A percentile compares a stretch with the other conserved stretches of the same genome.
Evolutionary conservation across 352 stramenopile species (phyloP).

Genomic region (Globisporangium alternatum): DNA sequence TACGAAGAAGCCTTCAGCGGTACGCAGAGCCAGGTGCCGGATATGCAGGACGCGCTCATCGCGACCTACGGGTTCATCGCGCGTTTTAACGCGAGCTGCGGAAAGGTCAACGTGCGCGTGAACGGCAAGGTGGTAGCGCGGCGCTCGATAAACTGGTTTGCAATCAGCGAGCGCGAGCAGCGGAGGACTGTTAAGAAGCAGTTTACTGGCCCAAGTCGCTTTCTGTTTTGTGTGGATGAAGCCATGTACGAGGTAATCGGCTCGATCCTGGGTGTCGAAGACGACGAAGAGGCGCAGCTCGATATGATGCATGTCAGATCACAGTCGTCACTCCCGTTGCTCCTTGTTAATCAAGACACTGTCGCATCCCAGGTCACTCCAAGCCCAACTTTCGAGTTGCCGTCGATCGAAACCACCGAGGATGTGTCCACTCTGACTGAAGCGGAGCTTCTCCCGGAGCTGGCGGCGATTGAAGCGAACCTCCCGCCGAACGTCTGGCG

Average conservation of each 20-base stretch:
- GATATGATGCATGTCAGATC: not conserved
- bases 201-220: not conserved
- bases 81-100: constrained; percentile 4
- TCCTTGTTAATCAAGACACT: not conserved
- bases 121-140: not conserved
- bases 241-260: not conserved
- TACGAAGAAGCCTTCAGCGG: not conserved
- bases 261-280: not conserved
- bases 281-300: not conserved
- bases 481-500: not conserved
- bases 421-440: not conserved
- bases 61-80: not conserved
- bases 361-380: not conserved
- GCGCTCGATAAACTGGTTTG: constrained; percentile 2
- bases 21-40: not conserved
- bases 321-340: not conserved
- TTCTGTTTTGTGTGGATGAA: constrained; percentile 1
- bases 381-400: not conserved
- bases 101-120: not conserved
- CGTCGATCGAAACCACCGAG: not conserved
- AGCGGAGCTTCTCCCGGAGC: not conserved
- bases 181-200: not conserved
- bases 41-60: not conserved
- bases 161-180: not conserved
- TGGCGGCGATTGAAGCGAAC: not conserved